Evolutionary conservation across 2,329 filamentous ascomycete species (phyloP).

Genomic region (Aspergillus sp.): DNA sequence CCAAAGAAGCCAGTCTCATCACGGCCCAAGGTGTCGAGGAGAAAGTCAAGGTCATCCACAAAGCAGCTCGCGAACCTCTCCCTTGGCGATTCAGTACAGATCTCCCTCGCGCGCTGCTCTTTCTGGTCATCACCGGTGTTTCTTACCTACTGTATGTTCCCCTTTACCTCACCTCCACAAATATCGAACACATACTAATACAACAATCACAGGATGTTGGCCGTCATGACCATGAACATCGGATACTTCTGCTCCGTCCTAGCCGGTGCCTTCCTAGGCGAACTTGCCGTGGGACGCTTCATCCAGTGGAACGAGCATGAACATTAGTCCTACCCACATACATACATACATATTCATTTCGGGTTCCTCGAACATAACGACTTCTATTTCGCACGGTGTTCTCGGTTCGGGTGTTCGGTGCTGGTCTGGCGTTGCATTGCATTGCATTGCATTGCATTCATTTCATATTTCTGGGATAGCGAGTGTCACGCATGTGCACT

Average conservation of each 20-base stretch:
- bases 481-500: too few relatives aligned
- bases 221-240: slow-evolving; percentile 86
- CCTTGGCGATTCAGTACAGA: slow-evolving; percentile 85
- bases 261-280: slow-evolving; percentile 79
- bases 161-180: neutral
- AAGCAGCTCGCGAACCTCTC: slow-evolving; percentile 52
- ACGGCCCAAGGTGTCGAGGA: slow-evolving; percentile 80
- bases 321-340: slow-evolving; percentile 22
- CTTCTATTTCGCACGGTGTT: neutral
- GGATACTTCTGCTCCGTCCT: slow-evolving; percentile 83
- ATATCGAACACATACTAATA: too few relatives aligned
- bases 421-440: neutral
- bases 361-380: neutral
- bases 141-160: slow-evolving; percentile 78
- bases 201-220: slow-evolving; percentile 70
- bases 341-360: neutral
- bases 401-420: too few relatives aligned
- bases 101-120: slow-evolving; percentile 69
- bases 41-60: slow-evolving; percentile 71
- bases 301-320: slow-evolving; percentile 41
- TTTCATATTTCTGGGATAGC: too few relatives aligned
- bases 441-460: neutral
- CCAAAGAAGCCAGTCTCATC: slow-evolving; percentile 65
- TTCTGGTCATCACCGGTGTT: slow-evolving; percentile 72
- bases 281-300: slow-evolving; percentile 76